Percentiles rank a stretch among this genome's conserved stretches.
These are phyloP conservation scores for Pilatotrama ljubarskyi DNA, from an alignment of 768 basidiomycete species.

Conservation along the genomic window DNA sequence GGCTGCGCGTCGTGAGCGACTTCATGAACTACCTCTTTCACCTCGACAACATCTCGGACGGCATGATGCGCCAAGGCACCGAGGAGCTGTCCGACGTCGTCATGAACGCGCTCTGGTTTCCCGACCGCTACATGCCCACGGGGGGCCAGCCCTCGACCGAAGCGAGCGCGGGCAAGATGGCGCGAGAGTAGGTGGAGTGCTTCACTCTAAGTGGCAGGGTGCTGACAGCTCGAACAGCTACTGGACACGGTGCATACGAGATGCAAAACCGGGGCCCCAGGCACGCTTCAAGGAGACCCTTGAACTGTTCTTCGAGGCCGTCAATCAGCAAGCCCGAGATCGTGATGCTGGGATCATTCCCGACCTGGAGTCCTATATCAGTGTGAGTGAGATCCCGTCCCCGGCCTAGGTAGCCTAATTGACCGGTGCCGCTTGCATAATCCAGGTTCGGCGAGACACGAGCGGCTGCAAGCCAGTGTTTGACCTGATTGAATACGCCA, in stretches of 20 bases:
- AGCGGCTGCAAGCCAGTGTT: slow-evolving; percentile 79
- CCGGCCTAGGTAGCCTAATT: background rate
- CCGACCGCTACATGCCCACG: slow-evolving; percentile 49
- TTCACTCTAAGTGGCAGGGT: background rate
- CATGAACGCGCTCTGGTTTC: slow-evolving; percentile 68
- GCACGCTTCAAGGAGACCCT: slow-evolving; percentile 75
- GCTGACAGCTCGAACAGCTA: slow-evolving; percentile 46
- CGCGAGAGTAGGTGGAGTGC: slow-evolving; percentile 57
- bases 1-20: slow-evolving; percentile 69
- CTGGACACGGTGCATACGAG: slow-evolving; percentile 60
- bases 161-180: slow-evolving; percentile 63
- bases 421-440: background rate
- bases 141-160: slow-evolving; percentile 28
- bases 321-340: slow-evolving; percentile 68
- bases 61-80: slow-evolving; percentile 67
- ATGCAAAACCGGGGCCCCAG: slow-evolving; percentile 63
- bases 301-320: slow-evolving; percentile 75
- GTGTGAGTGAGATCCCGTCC: slow-evolving; percentile 21
- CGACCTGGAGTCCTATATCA: slow-evolving; percentile 76
- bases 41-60: slow-evolving; percentile 74
- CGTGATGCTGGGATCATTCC: slow-evolving; percentile 59
- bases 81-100: slow-evolving; percentile 59
- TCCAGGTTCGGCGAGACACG: slow-evolving; percentile 64
- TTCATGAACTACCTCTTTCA: slow-evolving; percentile 76
- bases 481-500: slow-evolving; percentile 76